Evolutionary conservation across 225 moss, liverwort and hornwort species (phyloP), one percentile per base, ranked within the genome.

Genomic region (Physcomitrellopsis africana): DNA sequence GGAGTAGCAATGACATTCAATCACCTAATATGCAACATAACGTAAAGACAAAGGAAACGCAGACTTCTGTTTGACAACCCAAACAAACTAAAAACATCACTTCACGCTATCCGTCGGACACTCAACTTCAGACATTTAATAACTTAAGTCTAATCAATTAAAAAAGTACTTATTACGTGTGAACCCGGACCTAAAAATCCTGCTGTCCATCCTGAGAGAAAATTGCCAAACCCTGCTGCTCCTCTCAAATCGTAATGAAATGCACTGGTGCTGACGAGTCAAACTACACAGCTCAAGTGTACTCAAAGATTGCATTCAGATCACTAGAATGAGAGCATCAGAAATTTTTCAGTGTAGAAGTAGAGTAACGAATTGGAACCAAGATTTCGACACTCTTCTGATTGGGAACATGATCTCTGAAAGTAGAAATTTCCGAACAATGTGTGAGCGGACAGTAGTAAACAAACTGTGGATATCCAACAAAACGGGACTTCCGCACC

Each of bases 141-240:
- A 15, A 14, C 24, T 41, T 32, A 53, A 56, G 51, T 51, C 29
- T 13, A 63, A 26, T n/a, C 18, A 63, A 19, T 51, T 61, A 59
- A 65, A 10, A 3, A 0, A 32, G 8, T 26, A 41, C 46, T 63
- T 16, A 26, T 47, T 52, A 44, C 9, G 17, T 22, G 55, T 29
- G 62, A 80, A 60, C 60, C 69, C 52, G 61, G 42, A n/a, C 56
- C 54, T 76, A 23, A 51, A 65, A 65, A 13, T 59, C 77, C 65
- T 65, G 37, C 2, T 22, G 45, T 4, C n/a, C 48, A 46, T 56
- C 23, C 22, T 3, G n/a, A 41, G 15, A 2, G 14, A 5, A 57
- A 37, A 29, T 59, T 10, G 12, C 4, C 69, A 12, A 80, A 69
- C 72, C 69, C 77, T 77, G 69, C 53, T 60, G 32, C 41, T 32